A percentile compares a stretch with the other conserved stretches of the same genome.
Conservation (phyloP, 140 eudicot genomes). For the Ambrosia hybrid region DNA sequence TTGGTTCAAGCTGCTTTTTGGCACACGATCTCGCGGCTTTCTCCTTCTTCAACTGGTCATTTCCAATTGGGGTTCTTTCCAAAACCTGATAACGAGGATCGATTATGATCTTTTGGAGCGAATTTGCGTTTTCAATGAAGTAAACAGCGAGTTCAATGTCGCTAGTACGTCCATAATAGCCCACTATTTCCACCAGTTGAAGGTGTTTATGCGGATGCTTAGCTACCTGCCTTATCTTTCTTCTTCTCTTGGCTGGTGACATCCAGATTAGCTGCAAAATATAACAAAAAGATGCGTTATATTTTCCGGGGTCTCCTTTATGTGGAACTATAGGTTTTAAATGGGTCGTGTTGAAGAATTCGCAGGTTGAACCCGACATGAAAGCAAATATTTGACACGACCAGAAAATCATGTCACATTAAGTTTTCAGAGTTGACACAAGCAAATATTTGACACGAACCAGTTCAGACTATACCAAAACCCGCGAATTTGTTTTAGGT, state of each 20-base stretch:
- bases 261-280: slow-evolving; percentile 58
- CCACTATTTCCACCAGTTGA: slow-evolving; percentile 47
- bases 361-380: neutral
- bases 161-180: slow-evolving; percentile 61
- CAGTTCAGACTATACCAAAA: neutral
- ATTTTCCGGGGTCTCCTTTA: neutral
- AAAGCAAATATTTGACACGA: neutral
- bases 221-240: slow-evolving; percentile 41
- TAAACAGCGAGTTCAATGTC: slow-evolving; percentile 52
- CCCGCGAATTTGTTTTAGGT: neutral
- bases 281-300: slow-evolving; percentile 1
- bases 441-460: too few relatives aligned
- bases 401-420: neutral
- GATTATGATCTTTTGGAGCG: slow-evolving; percentile 40
- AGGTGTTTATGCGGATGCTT: slow-evolving; percentile 41
- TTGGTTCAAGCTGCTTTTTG: slow-evolving; percentile 44
- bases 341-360: neutral
- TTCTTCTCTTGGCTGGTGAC: slow-evolving; percentile 52
- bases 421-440: neutral
- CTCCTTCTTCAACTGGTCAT: slow-evolving; percentile 41
- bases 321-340: too few relatives aligned
- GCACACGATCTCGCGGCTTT: slow-evolving; percentile 55
- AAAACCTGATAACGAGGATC: slow-evolving; percentile 59
- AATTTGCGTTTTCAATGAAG: slow-evolving; percentile 44
- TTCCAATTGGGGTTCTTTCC: slow-evolving; percentile 41